Evolutionary conservation across 768 basidiomycete genomes (phyloP).

Genomic region (Hygrocybe punicea): DNA sequence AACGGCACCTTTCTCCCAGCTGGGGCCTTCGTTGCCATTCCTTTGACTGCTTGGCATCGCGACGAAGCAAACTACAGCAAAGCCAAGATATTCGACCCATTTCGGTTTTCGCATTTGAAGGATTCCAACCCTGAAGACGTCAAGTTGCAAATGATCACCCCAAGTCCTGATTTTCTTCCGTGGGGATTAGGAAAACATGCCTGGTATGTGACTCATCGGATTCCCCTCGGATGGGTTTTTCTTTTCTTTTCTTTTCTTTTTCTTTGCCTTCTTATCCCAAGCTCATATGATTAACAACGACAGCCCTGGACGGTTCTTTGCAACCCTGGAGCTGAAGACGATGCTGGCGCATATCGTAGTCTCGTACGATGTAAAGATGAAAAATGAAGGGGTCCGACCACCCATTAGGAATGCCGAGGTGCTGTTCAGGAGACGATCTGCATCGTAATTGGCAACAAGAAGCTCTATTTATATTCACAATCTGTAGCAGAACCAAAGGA

Average conservation of each 20-base stretch:
- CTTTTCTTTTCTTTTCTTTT: too few species aligned
- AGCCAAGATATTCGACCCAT: conserved; percentile 36
- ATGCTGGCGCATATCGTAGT: background rate
- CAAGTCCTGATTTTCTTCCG: conserved; percentile 29
- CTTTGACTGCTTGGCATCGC: conserved; percentile 19
- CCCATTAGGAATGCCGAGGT: background rate
- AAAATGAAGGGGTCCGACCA: background rate
- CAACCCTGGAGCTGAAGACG: conserved; percentile 1
- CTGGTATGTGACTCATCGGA: conserved; percentile 1
- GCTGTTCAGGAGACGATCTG: background rate
- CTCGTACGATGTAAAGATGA: background rate
- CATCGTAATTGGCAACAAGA: conserved; percentile 70
- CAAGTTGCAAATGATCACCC: conserved; percentile 36
- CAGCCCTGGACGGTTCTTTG: conserved; percentile 4
- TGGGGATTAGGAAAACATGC: conserved; percentile 10
- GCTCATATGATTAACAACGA: background rate
- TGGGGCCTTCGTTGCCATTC: conserved; percentile 26
- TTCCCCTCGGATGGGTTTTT: too few species aligned
- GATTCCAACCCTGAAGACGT: conserved; percentile 22
- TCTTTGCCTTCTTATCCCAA: background rate
- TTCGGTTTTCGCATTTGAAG: conserved; percentile 41
- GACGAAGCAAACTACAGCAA: conserved; percentile 28
- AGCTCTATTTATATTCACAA: conserved; percentile 37
- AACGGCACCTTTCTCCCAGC: conserved; percentile 38
- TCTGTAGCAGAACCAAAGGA: too few species aligned